Evolutionary conservation across 805 yeast species (phyloP).

Genomic region (Kodamaea nitidulidarum): DNA sequence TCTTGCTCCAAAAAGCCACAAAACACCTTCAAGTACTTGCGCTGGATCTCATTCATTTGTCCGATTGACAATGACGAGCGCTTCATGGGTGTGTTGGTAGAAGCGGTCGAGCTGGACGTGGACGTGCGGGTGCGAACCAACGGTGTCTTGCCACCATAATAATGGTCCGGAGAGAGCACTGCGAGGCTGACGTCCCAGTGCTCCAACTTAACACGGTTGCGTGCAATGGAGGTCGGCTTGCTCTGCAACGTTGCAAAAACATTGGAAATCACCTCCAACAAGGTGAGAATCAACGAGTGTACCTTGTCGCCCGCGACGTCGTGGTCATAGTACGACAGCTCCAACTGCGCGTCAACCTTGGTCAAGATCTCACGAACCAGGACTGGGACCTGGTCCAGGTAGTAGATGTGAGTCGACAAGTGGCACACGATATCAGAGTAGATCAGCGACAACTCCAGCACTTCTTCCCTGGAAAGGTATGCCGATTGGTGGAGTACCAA

Average conservation of each 20-base stretch:
- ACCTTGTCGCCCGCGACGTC: slow-evolving; percentile 12
- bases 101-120: slow-evolving; percentile 3
- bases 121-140: slow-evolving; percentile 4
- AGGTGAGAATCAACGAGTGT: slow-evolving; percentile 22
- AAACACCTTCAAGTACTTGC: slow-evolving; percentile 37
- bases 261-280: slow-evolving; percentile 29
- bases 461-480: slow-evolving; percentile 18
- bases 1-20: slow-evolving; percentile 33
- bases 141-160: slow-evolving; percentile 11
- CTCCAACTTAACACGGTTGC: slow-evolving; percentile 41
- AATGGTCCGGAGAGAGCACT: slow-evolving; percentile 21
- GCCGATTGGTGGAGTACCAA: slow-evolving; percentile 24
- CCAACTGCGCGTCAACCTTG: slow-evolving; percentile 35
- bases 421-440: slow-evolving; percentile 62
- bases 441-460: slow-evolving; percentile 32
- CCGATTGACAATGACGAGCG: slow-evolving; percentile 16
- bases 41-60: slow-evolving; percentile 32
- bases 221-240: slow-evolving; percentile 34
- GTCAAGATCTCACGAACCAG: slow-evolving; percentile 65
- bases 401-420: slow-evolving; percentile 73
- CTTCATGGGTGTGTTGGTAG: slow-evolving; percentile 5
- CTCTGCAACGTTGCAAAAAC: slow-evolving; percentile 30
- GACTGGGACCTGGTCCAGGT: slow-evolving; percentile 82
- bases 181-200: slow-evolving; percentile 43
- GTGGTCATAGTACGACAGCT: slow-evolving; percentile 10